Evolutionary conservation across 805 yeast species (phyloP).

Genomic region (Yarrowia sp.): DNA sequence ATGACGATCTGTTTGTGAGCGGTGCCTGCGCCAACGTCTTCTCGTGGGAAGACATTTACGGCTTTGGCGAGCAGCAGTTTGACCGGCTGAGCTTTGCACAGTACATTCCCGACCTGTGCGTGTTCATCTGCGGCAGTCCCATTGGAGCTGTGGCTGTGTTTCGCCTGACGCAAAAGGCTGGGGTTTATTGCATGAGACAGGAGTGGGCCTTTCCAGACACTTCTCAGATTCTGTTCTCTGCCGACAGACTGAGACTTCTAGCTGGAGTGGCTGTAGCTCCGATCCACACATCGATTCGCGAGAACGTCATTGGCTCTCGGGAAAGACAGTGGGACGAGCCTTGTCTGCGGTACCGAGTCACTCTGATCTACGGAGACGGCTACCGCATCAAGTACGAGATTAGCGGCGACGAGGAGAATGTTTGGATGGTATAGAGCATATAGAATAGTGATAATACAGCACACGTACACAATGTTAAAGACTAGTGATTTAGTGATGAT

Average conservation of each 20-base stretch:
- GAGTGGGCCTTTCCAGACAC: conserved; percentile 37
- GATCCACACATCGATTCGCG: not conserved
- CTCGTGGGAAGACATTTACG: conserved; percentile 36
- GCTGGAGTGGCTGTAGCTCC: conserved; percentile 15
- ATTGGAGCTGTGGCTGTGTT: conserved; percentile 6
- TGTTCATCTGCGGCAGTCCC: conserved; percentile 43
- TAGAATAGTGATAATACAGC: too few relatives aligned
- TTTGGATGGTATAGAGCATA: conserved; percentile 16
- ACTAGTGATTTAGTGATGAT: too few relatives aligned
- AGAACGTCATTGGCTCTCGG: not conserved
- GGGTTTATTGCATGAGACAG: conserved; percentile 45
- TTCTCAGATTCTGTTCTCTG: conserved; percentile 2
- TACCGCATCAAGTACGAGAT: conserved; percentile 12
- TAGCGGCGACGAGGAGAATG: not conserved
- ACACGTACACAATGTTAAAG: too few relatives aligned
- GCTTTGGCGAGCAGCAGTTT: conserved; percentile 28
- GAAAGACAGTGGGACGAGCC: conserved; percentile 16
- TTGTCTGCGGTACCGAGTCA: not conserved
- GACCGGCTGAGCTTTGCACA: conserved; percentile 38
- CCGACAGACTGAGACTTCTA: not conserved
- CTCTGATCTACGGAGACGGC: conserved; percentile 11
- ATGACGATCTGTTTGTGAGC: conserved; percentile 48
- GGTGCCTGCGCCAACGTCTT: conserved; percentile 48
- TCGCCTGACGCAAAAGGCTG: conserved; percentile 39
- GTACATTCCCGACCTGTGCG: conserved; percentile 44